These are phyloP conservation scores for Turritis glabra DNA, from an alignment of 345 rosid genomes.

Conservation along the genomic window DNA sequence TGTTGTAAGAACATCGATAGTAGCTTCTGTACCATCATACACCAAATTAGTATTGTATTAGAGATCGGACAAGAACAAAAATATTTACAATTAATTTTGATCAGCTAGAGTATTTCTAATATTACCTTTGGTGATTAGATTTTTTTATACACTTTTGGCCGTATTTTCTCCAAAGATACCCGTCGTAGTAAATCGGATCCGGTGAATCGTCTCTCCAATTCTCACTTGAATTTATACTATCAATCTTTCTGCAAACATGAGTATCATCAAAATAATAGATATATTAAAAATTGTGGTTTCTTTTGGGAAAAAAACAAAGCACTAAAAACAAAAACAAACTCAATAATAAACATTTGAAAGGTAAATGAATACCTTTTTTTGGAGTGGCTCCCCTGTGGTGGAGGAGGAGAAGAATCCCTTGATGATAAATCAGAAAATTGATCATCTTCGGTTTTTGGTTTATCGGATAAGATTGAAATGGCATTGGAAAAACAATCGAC, in stretches of 20 bases:
- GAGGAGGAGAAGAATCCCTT: constrained; percentile 16
- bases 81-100: background rate
- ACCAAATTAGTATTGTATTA: background rate
- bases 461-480: constrained; percentile 15
- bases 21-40: constrained; percentile 25
- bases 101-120: background rate
- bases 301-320: background rate
- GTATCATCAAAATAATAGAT: background rate
- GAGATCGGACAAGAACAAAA: background rate
- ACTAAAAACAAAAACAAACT: background rate
- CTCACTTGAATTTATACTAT: constrained; percentile 3
- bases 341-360: background rate
- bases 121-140: constrained; percentile 23
- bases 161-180: constrained; percentile 38
- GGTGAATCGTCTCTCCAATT: constrained; percentile 40
- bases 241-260: constrained; percentile 25
- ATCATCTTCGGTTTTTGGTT: constrained; percentile 5
- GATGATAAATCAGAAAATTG: constrained; percentile 16
- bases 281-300: background rate
- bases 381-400: background rate
- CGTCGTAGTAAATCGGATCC: constrained; percentile 29
- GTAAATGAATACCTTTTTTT: constrained; percentile 32
- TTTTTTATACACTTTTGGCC: constrained; percentile 33
- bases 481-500: constrained; percentile 25
- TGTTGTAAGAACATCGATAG: constrained; percentile 39